Percentiles rank a stretch among this genome's conserved stretches.
Conservation (phyloP, 441 rosid genomes). For the Pelargonium cotyledonis region DNA sequence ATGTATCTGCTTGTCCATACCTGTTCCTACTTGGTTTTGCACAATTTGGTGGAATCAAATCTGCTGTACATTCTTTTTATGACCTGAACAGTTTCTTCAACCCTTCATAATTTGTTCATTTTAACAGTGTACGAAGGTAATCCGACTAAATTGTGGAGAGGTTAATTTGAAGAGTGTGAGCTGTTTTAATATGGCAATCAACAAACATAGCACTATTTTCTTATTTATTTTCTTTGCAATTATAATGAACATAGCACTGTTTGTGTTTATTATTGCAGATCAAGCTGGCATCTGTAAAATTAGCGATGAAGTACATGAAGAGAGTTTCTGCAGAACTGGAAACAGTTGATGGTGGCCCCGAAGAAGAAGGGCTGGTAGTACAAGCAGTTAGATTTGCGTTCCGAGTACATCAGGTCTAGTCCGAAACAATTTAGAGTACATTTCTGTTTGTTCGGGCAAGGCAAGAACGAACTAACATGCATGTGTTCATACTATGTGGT, state of each 20-base stretch:
- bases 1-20: constrained; percentile 40
- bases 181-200: no score
- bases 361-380: constrained; percentile 87
- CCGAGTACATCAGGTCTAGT: constrained; percentile 88
- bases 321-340: constrained; percentile 86
- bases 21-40: no score
- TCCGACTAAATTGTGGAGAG: no score
- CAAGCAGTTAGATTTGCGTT: constrained; percentile 90
- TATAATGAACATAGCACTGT: no score
- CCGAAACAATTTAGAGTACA: background rate
- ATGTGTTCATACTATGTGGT: no score
- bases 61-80: constrained; percentile 3
- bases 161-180: no score
- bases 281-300: constrained; percentile 76
- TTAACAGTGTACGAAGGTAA: no score
- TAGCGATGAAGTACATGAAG: constrained; percentile 94
- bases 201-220: no score
- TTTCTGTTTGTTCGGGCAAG: no score
- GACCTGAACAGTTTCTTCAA: background rate
- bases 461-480: background rate
- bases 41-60: constrained; percentile 10
- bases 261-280: constrained; percentile 68
- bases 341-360: constrained; percentile 51
- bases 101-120: no score
- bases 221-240: no score